Evolutionary conservation across 805 yeast species (phyloP), one percentile per base, ranked within the genome.

Genomic region (Dipodascus geniculatus): DNA sequence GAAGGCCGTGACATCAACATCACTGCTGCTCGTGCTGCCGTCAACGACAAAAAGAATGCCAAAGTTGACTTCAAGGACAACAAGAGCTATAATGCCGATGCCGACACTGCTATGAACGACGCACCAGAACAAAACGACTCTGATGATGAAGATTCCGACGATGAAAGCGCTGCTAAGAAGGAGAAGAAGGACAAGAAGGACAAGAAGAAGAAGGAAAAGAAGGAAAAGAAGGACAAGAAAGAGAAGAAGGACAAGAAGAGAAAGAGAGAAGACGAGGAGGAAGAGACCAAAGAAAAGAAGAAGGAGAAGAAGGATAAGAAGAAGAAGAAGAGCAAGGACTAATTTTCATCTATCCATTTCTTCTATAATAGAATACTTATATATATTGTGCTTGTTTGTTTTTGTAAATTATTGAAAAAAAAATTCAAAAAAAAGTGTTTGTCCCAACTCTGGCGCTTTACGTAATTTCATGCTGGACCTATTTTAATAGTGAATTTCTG

Each of bases 1-100:
- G 99, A 93, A 74, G 99, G 99, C 62, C 87, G 96, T 73, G 98
- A 93, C 70, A 73, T 90, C 68, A 84, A 96, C 76, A 47, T 47
- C n/a, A 84, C 96, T 47, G 83, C 95, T 49, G 53, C 50, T 35
- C 58, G 67, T 54, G 81, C 95, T 54, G 82, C 83, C 74, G 82
- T 87, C 61, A 82, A 80, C 57, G 86, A 84, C 70, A 60, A 62
- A 49, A 87, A 86, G 64, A 85, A 83, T 68, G 83, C 85, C 69
- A 91, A 90, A 80, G 83, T 89, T 60, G 95, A 86, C 58, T 78
- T 91, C 62, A 73, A 87, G 53, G 91, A 87, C 68, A 82, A 91
- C 51, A 38, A 38, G 44, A 38, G 91, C 55, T 93, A 93, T 74
- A 93, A 91, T 66, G 95, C 87, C 44, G 98, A 90, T 68, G 98